A percentile compares a stretch with the other conserved stretches of the same genome.
Evolutionary conservation across 495 filamentous ascomycete species (phyloP).

Genomic region (Copromyces sp.): DNA sequence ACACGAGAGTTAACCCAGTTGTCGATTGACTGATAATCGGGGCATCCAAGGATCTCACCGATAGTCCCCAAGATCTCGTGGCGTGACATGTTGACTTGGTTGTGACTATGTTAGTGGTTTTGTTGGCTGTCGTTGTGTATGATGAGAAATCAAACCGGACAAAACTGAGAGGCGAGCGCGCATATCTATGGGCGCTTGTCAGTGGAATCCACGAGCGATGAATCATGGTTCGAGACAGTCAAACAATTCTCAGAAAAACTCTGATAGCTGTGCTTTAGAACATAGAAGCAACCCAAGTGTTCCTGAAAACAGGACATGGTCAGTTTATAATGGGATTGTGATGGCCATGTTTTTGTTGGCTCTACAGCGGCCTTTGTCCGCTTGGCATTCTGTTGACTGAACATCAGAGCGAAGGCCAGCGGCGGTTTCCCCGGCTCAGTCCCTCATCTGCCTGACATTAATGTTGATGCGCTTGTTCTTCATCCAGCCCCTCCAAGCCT

Average conservation of each 20-base stretch:
- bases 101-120: not conserved
- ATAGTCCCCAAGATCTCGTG: not conserved
- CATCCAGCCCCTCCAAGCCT: constrained; percentile 78
- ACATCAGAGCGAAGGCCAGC: not conserved
- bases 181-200: not conserved
- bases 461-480: constrained; percentile 73
- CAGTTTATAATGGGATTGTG: not conserved
- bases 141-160: not conserved
- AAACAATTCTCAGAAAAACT: not conserved
- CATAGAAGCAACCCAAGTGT: not conserved
- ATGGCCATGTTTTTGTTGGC: not conserved
- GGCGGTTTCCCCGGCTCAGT: constrained; percentile 18
- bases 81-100: not conserved
- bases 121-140: not conserved
- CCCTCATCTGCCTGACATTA: constrained; percentile 85
- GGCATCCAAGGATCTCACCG: not conserved
- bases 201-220: not conserved
- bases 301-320: not conserved
- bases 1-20: not conserved
- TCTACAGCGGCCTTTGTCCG: not conserved
- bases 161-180: not conserved
- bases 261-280: not conserved
- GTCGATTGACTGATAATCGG: not conserved
- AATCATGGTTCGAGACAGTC: not conserved
- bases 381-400: not conserved